Percentiles rank a stretch among this genome's conserved stretches.
phyloP scores from a whole-genome alignment of 2,329 filamentous ascomycete genomes.

The Colletotrichum sojae region DNA sequence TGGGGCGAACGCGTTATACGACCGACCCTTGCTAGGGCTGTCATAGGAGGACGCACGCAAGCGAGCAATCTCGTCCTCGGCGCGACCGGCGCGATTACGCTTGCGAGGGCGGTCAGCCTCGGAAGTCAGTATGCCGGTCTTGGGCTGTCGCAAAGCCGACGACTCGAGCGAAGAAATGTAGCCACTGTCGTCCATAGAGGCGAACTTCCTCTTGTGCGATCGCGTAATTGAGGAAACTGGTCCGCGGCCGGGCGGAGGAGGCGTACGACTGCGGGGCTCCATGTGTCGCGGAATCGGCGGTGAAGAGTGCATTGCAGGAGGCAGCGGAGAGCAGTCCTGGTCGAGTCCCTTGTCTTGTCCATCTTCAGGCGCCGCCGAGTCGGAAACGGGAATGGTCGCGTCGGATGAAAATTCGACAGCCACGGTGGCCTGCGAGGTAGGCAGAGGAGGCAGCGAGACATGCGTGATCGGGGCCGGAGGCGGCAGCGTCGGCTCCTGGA shows the following conservation, averaged over 20 bases:
- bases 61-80: slow-evolving; percentile 95
- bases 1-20: slow-evolving; percentile 65
- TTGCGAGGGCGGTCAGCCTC: slow-evolving; percentile 86
- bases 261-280: slow-evolving; percentile 77
- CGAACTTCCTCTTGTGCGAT: slow-evolving; percentile 82
- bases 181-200: slow-evolving; percentile 90
- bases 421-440: slow-evolving; percentile 54
- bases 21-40: slow-evolving; percentile 82
- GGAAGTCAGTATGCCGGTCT: slow-evolving; percentile 77
- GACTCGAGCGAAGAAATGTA: slow-evolving; percentile 98
- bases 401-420: slow-evolving; percentile 80
- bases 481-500: slow-evolving; percentile 64
- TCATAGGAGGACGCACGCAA: slow-evolving; percentile 94
- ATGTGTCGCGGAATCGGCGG: slow-evolving; percentile 80
- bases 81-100: slow-evolving; percentile 70
- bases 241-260: slow-evolving; percentile 77
- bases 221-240: slow-evolving; percentile 73
- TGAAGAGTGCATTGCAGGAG: slow-evolving; percentile 86
- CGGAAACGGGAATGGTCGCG: slow-evolving; percentile 81
- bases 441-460: slow-evolving; percentile 56
- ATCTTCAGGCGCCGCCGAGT: slow-evolving; percentile 71
- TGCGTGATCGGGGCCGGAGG: slow-evolving; percentile 57
- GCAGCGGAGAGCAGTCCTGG: slow-evolving; percentile 76
- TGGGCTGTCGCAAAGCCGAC: slow-evolving; percentile 81
- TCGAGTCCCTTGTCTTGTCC: slow-evolving; percentile 59